Conservation (phyloP, 441 rosid species). For the Eutrema salsugineum region DNA sequence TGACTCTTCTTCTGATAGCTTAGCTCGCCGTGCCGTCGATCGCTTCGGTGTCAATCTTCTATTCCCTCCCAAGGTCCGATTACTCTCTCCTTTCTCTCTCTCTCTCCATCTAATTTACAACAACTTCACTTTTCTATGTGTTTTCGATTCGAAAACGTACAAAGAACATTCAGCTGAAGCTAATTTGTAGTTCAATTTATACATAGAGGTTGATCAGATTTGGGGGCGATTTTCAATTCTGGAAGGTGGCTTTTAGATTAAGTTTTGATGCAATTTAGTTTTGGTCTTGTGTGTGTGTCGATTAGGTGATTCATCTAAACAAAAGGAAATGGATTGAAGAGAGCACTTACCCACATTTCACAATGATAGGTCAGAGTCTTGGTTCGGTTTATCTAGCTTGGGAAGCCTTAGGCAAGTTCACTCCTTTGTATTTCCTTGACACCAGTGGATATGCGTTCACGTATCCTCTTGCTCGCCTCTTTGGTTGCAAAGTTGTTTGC, state of each 20-base stretch:
- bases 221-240: background rate
- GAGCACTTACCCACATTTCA: conserved; percentile 73
- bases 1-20: conserved; percentile 61
- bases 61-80: conserved; percentile 59
- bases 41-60: conserved; percentile 81
- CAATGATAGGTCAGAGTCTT: conserved; percentile 95
- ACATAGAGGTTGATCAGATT: background rate
- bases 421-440: conserved; percentile 69
- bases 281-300: background rate
- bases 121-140: background rate
- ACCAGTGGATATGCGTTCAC: conserved; percentile 94
- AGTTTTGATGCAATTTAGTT: background rate
- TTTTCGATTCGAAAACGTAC: background rate
- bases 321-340: conserved; percentile 88
- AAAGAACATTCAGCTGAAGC: background rate
- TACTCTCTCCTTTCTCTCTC: background rate
- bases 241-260: background rate
- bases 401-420: conserved; percentile 84
- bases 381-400: conserved; percentile 83
- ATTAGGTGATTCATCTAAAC: conserved; percentile 71
- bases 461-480: conserved; percentile 78
- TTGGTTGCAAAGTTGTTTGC: conserved; percentile 92
- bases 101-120: background rate
- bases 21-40: conserved; percentile 69
- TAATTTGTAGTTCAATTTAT: background rate